Base-by-base conservation (phyloP, 176 grass and related monocot species). In the Neostapfia colusana region DNA sequence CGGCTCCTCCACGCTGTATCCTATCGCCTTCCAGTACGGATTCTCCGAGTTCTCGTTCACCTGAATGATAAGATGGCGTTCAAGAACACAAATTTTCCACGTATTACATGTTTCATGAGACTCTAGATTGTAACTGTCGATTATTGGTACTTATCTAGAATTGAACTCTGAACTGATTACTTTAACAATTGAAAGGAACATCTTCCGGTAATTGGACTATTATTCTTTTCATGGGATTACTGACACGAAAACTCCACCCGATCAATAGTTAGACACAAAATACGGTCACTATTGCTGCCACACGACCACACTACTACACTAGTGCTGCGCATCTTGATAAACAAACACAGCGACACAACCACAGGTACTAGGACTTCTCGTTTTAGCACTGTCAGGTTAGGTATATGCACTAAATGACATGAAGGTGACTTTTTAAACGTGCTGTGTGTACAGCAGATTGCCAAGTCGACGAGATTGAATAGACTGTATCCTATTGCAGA, bases 21-120 rank as follows among this genome's bases (percentile, higher is more conserved):
- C 94, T 7, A 97, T 88, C 21, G 94, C 90, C 72, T 85, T 89
- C 94, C 90, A 97, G 53, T 83, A 44, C 18, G 65, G 66, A 28
- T 91, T 97, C 68, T 91, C 75, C 8, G 74, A 87, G 1, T 87
- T 85, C 50, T 93, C 90, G 58, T 93, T 78, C 16, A 81, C 81
- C 94, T 97, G 78, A 41, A 67, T 27, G 59, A 23, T 25, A 37
- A 48, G 73, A 67, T 16, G 0, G 20, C 35, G 31, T 64, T 44
- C 56, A 64, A 65, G 1, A 64, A 28, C 13, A 55, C 0, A 37
- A 27, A 3, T 16, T 43, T 35, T 59, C 6, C 5, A 26, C 1
- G 3, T 45, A 3, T 13, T 26, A 20, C 42, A 81, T 10, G 67
- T 13, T 68, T 59, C 3, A n/a, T 69, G 36, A 67, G 21, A 57